Percentiles rank a stretch among this genome's conserved stretches.
phyloP scores from a whole-genome alignment of 2,329 filamentous ascomycete genomes.

The Penicillium freii region DNA sequence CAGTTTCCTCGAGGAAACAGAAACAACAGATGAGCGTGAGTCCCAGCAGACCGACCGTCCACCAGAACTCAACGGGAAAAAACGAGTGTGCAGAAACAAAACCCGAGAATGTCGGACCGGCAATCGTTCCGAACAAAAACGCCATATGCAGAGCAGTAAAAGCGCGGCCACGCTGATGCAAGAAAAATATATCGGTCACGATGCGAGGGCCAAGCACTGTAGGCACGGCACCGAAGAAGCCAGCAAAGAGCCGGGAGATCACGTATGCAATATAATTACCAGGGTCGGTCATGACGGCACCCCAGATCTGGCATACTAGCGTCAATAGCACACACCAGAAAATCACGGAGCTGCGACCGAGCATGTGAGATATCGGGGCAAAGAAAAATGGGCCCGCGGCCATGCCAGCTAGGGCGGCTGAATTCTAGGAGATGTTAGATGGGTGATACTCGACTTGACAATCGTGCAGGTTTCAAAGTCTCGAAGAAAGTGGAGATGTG shows the following conservation, averaged over 20 bases:
- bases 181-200: constrained; percentile 46
- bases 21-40: constrained; percentile 38
- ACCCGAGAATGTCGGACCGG: constrained; percentile 41
- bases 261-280: constrained; percentile 39
- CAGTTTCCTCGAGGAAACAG: constrained; percentile 43
- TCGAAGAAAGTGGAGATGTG: neutral
- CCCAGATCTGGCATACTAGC: constrained; percentile 40
- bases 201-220: constrained; percentile 42
- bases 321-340: constrained; percentile 42
- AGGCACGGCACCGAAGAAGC: constrained; percentile 43
- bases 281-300: constrained; percentile 35
- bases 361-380: constrained; percentile 36
- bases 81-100: constrained; percentile 39
- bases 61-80: constrained; percentile 46
- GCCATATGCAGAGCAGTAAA: constrained; percentile 40
- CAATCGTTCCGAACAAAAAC: constrained; percentile 40
- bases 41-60: constrained; percentile 41
- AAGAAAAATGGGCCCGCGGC: constrained; percentile 41
- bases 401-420: constrained; percentile 41
- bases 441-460: neutral
- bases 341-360: constrained; percentile 41
- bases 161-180: constrained; percentile 44
- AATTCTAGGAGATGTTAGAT: constrained; percentile 28
- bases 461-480: neutral
- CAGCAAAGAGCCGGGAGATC: constrained; percentile 41